phyloP scores from a whole-genome alignment of 2,329 filamentous ascomycete species.

The Exophiala oligosperma region DNA sequence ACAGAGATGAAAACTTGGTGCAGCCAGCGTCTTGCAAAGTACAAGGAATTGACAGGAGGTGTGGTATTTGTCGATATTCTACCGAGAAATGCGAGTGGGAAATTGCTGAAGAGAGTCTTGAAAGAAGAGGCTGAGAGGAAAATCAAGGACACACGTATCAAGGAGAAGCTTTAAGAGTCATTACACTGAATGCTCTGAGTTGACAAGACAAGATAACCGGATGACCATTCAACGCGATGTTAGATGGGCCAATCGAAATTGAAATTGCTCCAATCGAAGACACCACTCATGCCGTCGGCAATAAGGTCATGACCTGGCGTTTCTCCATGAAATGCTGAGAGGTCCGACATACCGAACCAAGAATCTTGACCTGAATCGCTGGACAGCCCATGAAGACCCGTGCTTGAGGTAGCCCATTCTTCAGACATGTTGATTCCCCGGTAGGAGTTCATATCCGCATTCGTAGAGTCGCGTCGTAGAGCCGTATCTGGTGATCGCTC shows the following conservation, averaged over 20 bases:
- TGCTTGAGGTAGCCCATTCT: too few species aligned
- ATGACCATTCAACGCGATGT: not conserved
- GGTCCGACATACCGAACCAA: not conserved
- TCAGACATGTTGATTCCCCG: too few species aligned
- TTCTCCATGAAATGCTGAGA: not conserved
- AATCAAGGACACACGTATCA: constrained; percentile 37
- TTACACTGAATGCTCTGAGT: not conserved
- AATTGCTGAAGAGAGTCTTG: constrained; percentile 41
- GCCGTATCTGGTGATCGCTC: too few species aligned
- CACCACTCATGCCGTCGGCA: not conserved
- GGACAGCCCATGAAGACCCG: too few species aligned
- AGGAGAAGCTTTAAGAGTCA: constrained; percentile 33
- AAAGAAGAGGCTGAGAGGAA: constrained; percentile 31
- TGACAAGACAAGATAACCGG: not conserved
- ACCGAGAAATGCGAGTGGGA: constrained; percentile 50
- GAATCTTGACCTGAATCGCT: not conserved
- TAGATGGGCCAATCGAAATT: not conserved
- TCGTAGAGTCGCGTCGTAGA: too few species aligned
- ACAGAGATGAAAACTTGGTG: constrained; percentile 40
- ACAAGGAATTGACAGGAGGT: constrained; percentile 49
- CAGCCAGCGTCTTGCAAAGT: constrained; percentile 42
- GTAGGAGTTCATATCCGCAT: too few species aligned
- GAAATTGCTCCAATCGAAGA: not conserved
- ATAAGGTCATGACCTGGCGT: not conserved
- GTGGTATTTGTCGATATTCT: constrained; percentile 51